Conservation (phyloP, 768 basidiomycete species). For the Trametes coccinea region DNA sequence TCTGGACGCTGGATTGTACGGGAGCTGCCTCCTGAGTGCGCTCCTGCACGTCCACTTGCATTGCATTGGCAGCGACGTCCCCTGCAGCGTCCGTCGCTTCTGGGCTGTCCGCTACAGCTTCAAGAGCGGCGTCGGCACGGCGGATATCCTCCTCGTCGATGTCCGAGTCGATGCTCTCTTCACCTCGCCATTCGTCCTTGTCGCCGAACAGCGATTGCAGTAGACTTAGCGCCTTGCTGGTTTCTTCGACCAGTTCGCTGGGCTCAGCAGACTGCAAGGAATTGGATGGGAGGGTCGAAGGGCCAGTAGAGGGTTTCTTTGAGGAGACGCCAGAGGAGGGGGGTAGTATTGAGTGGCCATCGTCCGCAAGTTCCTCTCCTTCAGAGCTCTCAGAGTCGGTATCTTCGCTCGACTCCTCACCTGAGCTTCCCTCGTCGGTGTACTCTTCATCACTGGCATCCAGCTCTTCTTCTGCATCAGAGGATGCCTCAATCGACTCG, state of each 20-base stretch:
- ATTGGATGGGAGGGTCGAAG: neutral
- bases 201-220: conserved; percentile 55
- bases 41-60: conserved; percentile 22
- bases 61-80: conserved; percentile 11
- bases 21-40: neutral
- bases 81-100: conserved; percentile 10
- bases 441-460: neutral
- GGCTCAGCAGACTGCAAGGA: neutral
- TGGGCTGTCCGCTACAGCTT: neutral
- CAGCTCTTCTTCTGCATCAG: neutral
- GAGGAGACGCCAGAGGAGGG: neutral
- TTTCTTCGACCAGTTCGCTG: conserved; percentile 46
- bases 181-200: conserved; percentile 57
- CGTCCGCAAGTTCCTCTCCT: neutral
- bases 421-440: neutral
- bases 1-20: neutral
- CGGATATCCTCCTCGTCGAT: conserved; percentile 35
- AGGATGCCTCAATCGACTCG: neutral
- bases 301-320: conserved; percentile 10
- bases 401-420: neutral
- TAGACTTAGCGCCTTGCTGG: conserved; percentile 46
- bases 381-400: conserved; percentile 15
- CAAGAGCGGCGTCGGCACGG: neutral
- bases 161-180: conserved; percentile 59
- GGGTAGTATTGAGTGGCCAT: too few species aligned